Percentiles rank a stretch among this genome's conserved stretches.
phyloP scores from a whole-genome alignment of 441 rosid species.

The Gossypium davidsonii region DNA sequence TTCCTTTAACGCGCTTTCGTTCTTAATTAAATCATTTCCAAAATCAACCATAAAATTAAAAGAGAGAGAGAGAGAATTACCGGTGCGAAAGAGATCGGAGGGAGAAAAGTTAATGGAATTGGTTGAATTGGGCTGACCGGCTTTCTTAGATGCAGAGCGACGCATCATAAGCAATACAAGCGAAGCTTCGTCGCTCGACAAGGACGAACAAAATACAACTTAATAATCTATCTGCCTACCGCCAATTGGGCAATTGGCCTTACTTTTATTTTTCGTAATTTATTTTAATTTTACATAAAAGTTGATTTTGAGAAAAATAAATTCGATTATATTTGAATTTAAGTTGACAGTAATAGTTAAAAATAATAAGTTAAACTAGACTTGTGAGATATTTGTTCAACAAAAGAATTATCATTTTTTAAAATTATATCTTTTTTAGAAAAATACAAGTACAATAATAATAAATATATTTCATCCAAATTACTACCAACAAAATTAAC shows the following conservation, averaged over 20 bases:
- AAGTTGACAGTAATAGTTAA: background rate
- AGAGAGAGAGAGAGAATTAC: slow-evolving; percentile 23
- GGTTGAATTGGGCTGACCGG: slow-evolving; percentile 62
- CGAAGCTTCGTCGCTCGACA: slow-evolving; percentile 11
- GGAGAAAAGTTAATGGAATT: slow-evolving; percentile 47
- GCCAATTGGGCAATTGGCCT: background rate
- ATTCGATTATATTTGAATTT: background rate
- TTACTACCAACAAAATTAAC: no score
- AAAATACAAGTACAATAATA: no score
- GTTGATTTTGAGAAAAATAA: background rate
- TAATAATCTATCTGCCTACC: background rate
- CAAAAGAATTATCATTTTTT: no score
- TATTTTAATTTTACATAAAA: no score
- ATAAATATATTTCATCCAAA: no score
- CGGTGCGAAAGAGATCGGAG: slow-evolving; percentile 87
- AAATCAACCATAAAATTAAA: background rate
- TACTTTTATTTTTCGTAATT: background rate
- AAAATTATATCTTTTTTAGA: no score
- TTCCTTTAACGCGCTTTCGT: background rate
- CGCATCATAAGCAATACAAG: slow-evolving; percentile 65
- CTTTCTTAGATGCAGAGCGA: slow-evolving; percentile 66
- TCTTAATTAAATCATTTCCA: background rate
- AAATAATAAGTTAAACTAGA: background rate
- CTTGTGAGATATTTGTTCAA: no score
- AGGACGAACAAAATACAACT: background rate